phyloP scores from a whole-genome alignment of 192 early-diverging fungal species.

The Rhizophagus clarus region DNA sequence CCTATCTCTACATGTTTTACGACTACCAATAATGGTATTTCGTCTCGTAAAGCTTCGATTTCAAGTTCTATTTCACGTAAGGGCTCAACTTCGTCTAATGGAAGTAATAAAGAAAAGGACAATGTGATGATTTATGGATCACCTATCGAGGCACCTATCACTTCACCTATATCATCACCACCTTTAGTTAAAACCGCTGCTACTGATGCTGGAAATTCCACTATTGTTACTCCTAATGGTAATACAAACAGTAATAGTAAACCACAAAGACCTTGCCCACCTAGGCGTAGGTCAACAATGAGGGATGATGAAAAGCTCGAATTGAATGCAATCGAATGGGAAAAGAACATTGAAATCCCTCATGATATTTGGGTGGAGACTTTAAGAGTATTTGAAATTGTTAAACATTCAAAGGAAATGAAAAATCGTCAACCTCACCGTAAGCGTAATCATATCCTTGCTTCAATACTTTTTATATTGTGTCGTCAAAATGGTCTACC shows the following conservation, averaged over 20 bases:
- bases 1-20: not conserved
- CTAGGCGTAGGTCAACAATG: conserved; percentile 27
- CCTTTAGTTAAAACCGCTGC: not conserved
- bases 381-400: conserved; percentile 53
- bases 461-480: conserved; percentile 61
- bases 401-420: conserved; percentile 61
- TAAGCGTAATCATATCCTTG: conserved; percentile 63
- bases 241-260: not conserved
- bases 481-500: conserved; percentile 60
- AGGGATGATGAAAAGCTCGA: conserved; percentile 30
- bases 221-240: not conserved
- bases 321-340: conserved; percentile 29
- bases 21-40: not conserved
- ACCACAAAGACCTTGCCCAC: conserved; percentile 16
- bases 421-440: conserved; percentile 68
- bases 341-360: conserved; percentile 32
- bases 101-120: conserved; percentile 11
- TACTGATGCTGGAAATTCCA: not conserved
- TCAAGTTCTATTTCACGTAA: not conserved
- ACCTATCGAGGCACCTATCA: not conserved
- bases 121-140: not conserved
- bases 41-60: not conserved
- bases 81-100: not conserved
- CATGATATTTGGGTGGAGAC: conserved; percentile 41
- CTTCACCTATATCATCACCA: not conserved